phyloP scores from a whole-genome alignment of 202 grass and related monocot genomes.

The Elaeis oleifera region DNA sequence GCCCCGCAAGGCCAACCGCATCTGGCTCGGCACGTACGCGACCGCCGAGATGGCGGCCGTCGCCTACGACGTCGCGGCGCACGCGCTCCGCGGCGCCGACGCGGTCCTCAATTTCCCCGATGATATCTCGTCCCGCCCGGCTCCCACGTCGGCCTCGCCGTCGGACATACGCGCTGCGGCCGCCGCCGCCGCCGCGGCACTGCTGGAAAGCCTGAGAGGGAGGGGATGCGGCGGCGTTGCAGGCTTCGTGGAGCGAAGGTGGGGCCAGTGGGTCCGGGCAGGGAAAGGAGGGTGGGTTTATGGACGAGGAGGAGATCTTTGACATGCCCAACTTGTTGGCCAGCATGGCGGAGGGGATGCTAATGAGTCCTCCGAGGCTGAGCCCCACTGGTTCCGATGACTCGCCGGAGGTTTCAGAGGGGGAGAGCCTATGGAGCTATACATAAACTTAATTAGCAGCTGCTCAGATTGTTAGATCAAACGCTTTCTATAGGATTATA shows the following conservation, averaged over 20 bases:
- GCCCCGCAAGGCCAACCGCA: conserved; percentile 17
- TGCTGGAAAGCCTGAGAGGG: no score
- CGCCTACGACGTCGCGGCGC: conserved; percentile 20
- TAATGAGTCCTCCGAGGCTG: conserved; percentile 67
- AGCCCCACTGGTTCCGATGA: conserved; percentile 16
- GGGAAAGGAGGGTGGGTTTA: background rate
- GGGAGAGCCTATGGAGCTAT: background rate
- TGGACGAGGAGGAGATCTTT: conserved; percentile 66
- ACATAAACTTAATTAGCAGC: no score
- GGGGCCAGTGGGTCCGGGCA: background rate
- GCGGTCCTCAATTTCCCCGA: conserved; percentile 18
- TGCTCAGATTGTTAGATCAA: no score
- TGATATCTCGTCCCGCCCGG: background rate
- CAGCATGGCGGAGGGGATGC: conserved; percentile 69
- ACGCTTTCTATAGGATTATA: no score
- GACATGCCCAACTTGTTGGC: conserved; percentile 47
- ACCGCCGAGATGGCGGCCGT: conserved; percentile 20
- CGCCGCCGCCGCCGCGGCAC: background rate
- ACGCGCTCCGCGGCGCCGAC: conserved; percentile 7
- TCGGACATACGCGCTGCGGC: conserved; percentile 50
- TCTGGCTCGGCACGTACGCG: conserved; percentile 21
- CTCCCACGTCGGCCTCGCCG: conserved; percentile 28
- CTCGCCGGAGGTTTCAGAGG: conserved; percentile 10
- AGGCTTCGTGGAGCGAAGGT: conserved; percentile 30
- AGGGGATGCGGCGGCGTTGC: background rate